Conservation (phyloP, 305 asterid species). For the Fraxinus nigra region DNA sequence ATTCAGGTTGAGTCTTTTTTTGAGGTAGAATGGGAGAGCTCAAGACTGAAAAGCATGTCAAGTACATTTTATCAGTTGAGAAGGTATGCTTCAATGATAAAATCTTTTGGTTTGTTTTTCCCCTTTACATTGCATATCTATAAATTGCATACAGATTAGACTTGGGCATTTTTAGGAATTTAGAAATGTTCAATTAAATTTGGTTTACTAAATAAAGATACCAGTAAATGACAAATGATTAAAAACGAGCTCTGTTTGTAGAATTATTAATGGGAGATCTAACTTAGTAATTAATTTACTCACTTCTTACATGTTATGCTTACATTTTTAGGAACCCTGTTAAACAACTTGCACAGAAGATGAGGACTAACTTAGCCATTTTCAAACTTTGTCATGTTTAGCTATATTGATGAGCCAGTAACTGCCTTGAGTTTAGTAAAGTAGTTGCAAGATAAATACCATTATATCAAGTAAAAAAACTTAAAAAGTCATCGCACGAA, state of each 20-base stretch:
- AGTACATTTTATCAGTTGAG: constrained; percentile 54
- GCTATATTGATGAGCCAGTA: neutral
- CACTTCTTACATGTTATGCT: neutral
- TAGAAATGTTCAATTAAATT: neutral
- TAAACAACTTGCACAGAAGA: neutral
- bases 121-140: neutral
- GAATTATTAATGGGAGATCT: neutral
- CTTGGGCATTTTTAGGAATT: neutral
- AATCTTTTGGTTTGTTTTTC: neutral
- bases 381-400: neutral
- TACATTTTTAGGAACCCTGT: neutral
- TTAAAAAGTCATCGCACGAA: neutral
- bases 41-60: constrained; percentile 48
- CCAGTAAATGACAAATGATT: neutral
- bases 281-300: neutral
- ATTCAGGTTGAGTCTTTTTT: neutral
- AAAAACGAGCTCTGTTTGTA: neutral
- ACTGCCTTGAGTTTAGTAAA: neutral
- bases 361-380: neutral
- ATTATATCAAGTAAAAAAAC: neutral
- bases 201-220: neutral
- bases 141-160: neutral
- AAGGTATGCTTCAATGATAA: constrained; percentile 37
- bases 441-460: neutral
- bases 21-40: constrained; percentile 55